Conservation (phyloP, 2,329 filamentous ascomycete species). For the Pseudogymnoascus sp. region DNA sequence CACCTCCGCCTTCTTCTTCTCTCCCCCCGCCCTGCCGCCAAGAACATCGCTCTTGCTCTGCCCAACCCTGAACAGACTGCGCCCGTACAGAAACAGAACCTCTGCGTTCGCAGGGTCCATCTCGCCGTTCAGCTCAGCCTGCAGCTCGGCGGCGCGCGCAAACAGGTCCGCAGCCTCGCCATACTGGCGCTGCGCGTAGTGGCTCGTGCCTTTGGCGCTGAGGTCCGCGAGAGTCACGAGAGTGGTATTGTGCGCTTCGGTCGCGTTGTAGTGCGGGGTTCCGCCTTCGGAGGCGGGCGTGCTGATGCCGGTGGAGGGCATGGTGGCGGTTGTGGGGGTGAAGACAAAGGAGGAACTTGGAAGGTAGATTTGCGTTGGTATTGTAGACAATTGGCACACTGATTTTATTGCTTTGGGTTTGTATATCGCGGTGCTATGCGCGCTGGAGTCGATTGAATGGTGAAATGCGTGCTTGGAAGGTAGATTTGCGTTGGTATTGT, state of each 20-base stretch:
- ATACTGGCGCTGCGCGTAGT: slow-evolving; percentile 87
- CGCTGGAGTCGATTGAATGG: background rate
- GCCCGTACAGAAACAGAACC: slow-evolving; percentile 88
- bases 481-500: background rate
- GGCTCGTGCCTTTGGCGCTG: slow-evolving; percentile 68
- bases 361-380: background rate
- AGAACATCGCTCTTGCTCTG: slow-evolving; percentile 92
- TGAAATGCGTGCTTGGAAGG: background rate
- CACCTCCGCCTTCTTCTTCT: slow-evolving; percentile 40
- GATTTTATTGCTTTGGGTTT: background rate
- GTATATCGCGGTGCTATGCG: background rate
- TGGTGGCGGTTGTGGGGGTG: background rate
- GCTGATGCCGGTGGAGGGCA: slow-evolving; percentile 21
- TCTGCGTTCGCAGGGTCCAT: slow-evolving; percentile 86
- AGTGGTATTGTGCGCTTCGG: slow-evolving; percentile 32
- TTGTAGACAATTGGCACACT: background rate
- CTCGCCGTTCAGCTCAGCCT: slow-evolving; percentile 87
- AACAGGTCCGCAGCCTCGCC: slow-evolving; percentile 79
- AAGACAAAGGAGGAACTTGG: too few species aligned
- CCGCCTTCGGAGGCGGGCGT: slow-evolving; percentile 16
- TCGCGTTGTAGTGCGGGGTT: slow-evolving; percentile 1
- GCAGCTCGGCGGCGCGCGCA: slow-evolving; percentile 79
- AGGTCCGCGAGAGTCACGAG: slow-evolving; percentile 65
- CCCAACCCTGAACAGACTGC: slow-evolving; percentile 87
- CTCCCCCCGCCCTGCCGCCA: slow-evolving; percentile 64